Conservation (phyloP, 164 flowering plant species). For the Sedum album region DNA sequence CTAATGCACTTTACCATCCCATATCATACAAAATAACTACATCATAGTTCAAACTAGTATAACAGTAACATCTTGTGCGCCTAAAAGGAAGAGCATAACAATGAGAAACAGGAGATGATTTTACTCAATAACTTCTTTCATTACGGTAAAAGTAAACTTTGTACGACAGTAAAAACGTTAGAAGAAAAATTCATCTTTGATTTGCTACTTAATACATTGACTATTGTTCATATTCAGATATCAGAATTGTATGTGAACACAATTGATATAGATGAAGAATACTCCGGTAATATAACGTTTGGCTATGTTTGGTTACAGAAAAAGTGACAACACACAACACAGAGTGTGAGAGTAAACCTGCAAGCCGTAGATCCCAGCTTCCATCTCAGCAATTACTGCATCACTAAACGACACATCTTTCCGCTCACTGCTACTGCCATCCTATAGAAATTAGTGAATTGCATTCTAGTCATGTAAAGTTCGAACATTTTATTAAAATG, state of each 20-base stretch:
- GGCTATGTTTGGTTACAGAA: background rate
- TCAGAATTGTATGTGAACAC: background rate
- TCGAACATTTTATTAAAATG: background rate
- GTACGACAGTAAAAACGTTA: background rate
- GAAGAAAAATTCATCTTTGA: background rate
- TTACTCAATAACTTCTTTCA: background rate
- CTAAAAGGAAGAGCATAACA: background rate
- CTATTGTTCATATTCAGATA: background rate
- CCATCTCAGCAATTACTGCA: constrained; percentile 48
- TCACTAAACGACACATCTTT: constrained; percentile 28
- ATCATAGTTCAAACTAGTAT: background rate
- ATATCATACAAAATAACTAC: background rate
- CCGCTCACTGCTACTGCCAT: constrained; percentile 13
- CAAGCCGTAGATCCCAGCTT: constrained; percentile 47
- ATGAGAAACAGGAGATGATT: background rate
- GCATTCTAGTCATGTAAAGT: background rate
- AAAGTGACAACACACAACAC: background rate
- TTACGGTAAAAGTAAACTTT: background rate
- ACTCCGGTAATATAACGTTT: background rate
- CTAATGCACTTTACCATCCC: background rate
- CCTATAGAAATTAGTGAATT: constrained; percentile 17
- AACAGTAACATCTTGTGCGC: background rate
- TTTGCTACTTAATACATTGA: background rate
- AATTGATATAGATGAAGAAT: background rate
- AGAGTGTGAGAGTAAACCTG: constrained; percentile 28